Conservation (phyloP, 2,329 filamentous ascomycete genomes). For the Penicillium sclerotigenum region DNA sequence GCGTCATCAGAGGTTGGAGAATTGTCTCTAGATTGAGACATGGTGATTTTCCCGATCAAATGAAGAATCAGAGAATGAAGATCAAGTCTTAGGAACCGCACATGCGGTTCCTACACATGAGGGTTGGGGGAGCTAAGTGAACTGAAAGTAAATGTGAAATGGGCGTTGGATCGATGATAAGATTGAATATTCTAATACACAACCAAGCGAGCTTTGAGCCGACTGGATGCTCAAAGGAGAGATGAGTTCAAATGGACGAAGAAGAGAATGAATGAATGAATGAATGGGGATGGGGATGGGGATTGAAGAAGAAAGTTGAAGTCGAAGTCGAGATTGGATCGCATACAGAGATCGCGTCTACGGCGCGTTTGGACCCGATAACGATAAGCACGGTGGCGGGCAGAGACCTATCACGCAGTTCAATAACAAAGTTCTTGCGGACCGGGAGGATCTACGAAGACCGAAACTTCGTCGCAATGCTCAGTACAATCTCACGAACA, state of each 20-base stretch:
- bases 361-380: slow-evolving; percentile 1
- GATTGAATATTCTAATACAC: neutral
- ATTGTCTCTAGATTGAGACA: neutral
- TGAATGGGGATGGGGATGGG: neutral
- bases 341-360: neutral
- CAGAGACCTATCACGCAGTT: neutral
- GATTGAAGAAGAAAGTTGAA: neutral
- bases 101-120: neutral
- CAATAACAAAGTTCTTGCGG: neutral
- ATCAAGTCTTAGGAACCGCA: neutral
- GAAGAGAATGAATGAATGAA: neutral
- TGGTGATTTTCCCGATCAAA: neutral
- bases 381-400: neutral
- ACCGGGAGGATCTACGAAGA: neutral
- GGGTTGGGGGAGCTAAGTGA: neutral
- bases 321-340: neutral
- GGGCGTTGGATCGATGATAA: neutral
- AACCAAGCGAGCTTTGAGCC: neutral
- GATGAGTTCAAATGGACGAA: neutral
- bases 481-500: slow-evolving; percentile 5
- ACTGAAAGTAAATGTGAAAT: neutral
- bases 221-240: neutral
- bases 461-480: slow-evolving; percentile 6
- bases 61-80: neutral
- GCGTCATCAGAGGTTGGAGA: slow-evolving; percentile 2